A percentile compares a stretch with the other conserved stretches of the same genome.
phyloP scores from a whole-genome alignment of 768 basidiomycete genomes.

The Pleurotus tuber-regium region DNA sequence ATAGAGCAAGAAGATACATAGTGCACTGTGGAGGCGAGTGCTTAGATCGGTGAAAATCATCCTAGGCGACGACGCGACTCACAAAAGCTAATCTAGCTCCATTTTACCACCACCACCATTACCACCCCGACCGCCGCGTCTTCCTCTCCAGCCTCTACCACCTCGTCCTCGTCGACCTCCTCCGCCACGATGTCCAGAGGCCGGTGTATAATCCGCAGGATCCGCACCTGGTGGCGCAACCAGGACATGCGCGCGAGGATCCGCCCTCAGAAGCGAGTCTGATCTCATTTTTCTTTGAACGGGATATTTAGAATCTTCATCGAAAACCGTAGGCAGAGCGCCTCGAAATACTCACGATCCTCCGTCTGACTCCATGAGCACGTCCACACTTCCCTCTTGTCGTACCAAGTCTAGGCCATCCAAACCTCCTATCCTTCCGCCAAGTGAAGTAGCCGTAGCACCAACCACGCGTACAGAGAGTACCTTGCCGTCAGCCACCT shows the following conservation, averaged over 20 bases:
- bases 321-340: background rate
- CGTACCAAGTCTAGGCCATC: slow-evolving; percentile 53
- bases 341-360: slow-evolving; percentile 52
- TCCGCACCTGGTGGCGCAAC: slow-evolving; percentile 67
- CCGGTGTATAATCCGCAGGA: slow-evolving; percentile 46
- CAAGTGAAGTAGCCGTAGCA: slow-evolving; percentile 49
- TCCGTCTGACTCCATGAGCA: slow-evolving; percentile 54
- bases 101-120: slow-evolving; percentile 40
- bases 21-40: too few relatives aligned
- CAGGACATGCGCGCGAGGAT: slow-evolving; percentile 67
- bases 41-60: too few relatives aligned
- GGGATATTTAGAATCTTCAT: background rate
- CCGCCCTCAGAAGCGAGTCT: slow-evolving; percentile 61
- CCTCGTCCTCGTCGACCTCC: slow-evolving; percentile 20
- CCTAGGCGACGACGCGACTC: too few relatives aligned
- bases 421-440: slow-evolving; percentile 50
- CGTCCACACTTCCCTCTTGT: slow-evolving; percentile 53
- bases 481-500: slow-evolving; percentile 79
- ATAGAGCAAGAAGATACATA: too few relatives aligned
- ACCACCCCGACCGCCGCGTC: slow-evolving; percentile 35
- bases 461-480: slow-evolving; percentile 67
- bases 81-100: slow-evolving; percentile 44
- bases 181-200: slow-evolving; percentile 30
- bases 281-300: slow-evolving; percentile 77
- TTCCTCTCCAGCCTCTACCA: slow-evolving; percentile 33